A percentile compares a stretch with the other conserved stretches of the same genome.
Conservation (phyloP, 148 eudicot species). For the Simmondsia chinensis region DNA sequence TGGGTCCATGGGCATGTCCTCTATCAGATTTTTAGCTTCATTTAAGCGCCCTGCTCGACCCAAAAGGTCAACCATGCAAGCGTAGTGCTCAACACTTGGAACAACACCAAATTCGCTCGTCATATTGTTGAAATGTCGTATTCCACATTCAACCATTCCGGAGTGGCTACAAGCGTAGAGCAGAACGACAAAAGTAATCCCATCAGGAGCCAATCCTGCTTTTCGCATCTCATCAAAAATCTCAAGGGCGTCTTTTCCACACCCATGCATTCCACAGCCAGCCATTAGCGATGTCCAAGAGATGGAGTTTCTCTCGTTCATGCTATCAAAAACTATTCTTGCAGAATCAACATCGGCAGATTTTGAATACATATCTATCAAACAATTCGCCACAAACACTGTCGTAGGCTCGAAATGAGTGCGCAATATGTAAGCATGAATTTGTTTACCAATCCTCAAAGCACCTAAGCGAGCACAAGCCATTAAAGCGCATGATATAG, state of each 20-base stretch:
- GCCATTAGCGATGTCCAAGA: constrained; percentile 81
- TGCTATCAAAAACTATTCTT: constrained; percentile 43
- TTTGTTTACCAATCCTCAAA: constrained; percentile 50
- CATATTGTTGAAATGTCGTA: constrained; percentile 51
- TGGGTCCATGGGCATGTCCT: constrained; percentile 70
- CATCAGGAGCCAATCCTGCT: constrained; percentile 38
- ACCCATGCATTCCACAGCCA: constrained; percentile 82
- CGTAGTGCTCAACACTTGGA: constrained; percentile 62
- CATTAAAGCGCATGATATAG: constrained; percentile 58
- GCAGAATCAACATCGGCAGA: constrained; percentile 62
- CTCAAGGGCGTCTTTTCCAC: constrained; percentile 55
- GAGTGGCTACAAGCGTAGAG: constrained; percentile 86
- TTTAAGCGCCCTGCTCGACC: constrained; percentile 68
- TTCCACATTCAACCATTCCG: constrained; percentile 55
- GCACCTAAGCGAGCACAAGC: constrained; percentile 66
- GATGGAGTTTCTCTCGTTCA: constrained; percentile 48
- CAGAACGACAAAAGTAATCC: constrained; percentile 57
- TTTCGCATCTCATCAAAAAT: constrained; percentile 48
- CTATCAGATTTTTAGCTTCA: constrained; percentile 51
- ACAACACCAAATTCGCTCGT: constrained; percentile 37
- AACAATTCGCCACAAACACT: constrained; percentile 53
- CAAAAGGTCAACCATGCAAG: constrained; percentile 72
- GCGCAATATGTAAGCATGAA: constrained; percentile 59
- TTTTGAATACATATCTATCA: constrained; percentile 74
- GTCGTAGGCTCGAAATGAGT: constrained; percentile 28